Conservation (phyloP, 208 protist species). For the Trypanosoma congolense region DNA sequence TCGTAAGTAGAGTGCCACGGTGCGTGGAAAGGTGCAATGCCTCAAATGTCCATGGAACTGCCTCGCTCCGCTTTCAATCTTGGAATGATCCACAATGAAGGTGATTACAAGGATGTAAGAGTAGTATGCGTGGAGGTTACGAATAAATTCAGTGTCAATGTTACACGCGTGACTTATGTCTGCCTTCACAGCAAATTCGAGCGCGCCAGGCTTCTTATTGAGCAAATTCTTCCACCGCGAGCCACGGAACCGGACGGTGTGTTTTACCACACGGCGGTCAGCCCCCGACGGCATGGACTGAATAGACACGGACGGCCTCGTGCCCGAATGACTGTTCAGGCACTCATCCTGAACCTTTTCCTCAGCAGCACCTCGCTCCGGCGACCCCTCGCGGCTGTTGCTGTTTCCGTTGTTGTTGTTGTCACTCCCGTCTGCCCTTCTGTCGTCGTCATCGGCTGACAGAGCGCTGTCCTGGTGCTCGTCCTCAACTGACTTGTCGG, state of each 20-base stretch:
- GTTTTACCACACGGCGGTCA: constrained; percentile 34
- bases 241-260: constrained; percentile 35
- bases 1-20: neutral
- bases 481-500: too few species aligned
- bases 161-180: constrained; percentile 16
- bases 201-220: constrained; percentile 24
- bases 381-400: too few species aligned
- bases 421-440: too few species aligned
- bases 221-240: constrained; percentile 37
- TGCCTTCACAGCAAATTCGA: too few species aligned
- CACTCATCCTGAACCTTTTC: too few species aligned
- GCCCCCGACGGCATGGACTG: neutral
- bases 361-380: too few species aligned
- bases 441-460: too few species aligned
- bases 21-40: neutral
- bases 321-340: too few species aligned
- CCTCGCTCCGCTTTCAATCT: neutral
- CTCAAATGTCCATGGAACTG: neutral
- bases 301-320: too few species aligned
- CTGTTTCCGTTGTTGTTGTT: too few species aligned
- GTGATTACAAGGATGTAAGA: constrained; percentile 31
- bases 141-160: constrained; percentile 26
- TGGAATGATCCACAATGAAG: neutral
- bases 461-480: too few species aligned
- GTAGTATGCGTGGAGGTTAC: constrained; percentile 31